Evolutionary conservation across 2,329 filamentous ascomycete species (phyloP).

Genomic region (Neofusicoccum kwambonambiense): DNA sequence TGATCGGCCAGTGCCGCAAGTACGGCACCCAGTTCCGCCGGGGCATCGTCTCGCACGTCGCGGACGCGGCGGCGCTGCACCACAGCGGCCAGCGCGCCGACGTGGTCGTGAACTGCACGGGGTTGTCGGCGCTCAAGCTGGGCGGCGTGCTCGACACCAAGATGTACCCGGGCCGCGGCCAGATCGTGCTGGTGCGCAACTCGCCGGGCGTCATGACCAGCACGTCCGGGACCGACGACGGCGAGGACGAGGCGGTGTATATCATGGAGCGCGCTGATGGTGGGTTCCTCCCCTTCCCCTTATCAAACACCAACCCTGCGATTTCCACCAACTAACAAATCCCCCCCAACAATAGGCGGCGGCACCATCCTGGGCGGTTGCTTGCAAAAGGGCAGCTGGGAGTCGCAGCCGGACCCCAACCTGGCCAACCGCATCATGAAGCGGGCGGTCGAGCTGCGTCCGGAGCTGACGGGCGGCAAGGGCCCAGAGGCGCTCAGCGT

Average conservation of each 20-base stretch:
- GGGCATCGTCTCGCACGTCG: slow-evolving; percentile 60
- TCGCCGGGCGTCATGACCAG: slow-evolving; percentile 68
- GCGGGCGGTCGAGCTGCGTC: slow-evolving; percentile 65
- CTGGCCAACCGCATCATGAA: slow-evolving; percentile 83
- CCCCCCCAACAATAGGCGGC: slow-evolving; percentile 51
- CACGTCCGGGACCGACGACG: slow-evolving; percentile 72
- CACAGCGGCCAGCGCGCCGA: slow-evolving; percentile 59
- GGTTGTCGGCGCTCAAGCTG: slow-evolving; percentile 70
- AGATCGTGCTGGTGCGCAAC: slow-evolving; percentile 82
- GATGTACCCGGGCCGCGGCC: slow-evolving; percentile 75
- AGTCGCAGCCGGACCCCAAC: slow-evolving; percentile 73
- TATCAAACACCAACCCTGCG: not conserved
- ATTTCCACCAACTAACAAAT: not conserved
- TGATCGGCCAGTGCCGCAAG: slow-evolving; percentile 74
- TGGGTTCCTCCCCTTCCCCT: slow-evolving; percentile 23
- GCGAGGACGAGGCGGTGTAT: slow-evolving; percentile 70
- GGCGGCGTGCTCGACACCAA: slow-evolving; percentile 76
- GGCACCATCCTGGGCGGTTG: slow-evolving; percentile 86
- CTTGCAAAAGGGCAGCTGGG: slow-evolving; percentile 77
- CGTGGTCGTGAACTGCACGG: slow-evolving; percentile 81
- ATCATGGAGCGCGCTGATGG: slow-evolving; percentile 72
- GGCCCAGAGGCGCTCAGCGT: slow-evolving; percentile 73
- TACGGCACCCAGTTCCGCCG: slow-evolving; percentile 62
- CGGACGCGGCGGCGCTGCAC: slow-evolving; percentile 64
- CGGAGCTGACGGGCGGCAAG: slow-evolving; percentile 62